Conservation (phyloP, 208 protist genomes). For the Acanthamoeba castellanii region DNA sequence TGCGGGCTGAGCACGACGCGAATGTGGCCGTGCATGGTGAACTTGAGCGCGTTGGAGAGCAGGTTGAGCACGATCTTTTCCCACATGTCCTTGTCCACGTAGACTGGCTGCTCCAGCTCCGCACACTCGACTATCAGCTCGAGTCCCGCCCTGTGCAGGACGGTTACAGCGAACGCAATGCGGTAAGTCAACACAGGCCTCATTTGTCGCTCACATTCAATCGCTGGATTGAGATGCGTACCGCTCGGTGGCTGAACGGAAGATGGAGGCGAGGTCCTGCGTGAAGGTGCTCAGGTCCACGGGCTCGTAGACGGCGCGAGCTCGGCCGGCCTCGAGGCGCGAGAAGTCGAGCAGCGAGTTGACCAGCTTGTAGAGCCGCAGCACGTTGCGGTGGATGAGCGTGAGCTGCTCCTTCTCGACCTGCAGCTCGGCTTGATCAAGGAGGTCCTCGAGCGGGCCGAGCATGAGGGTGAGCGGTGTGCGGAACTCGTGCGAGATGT, state of each 20-base stretch:
- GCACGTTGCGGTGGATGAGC: slow-evolving; percentile 47
- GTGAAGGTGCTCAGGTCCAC: slow-evolving; percentile 78
- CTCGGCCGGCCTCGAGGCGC: slow-evolving; percentile 79
- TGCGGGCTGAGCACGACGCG: neutral
- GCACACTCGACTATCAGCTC: slow-evolving; percentile 29
- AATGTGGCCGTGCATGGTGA: slow-evolving; percentile 77
- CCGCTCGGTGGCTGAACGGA: slow-evolving; percentile 61
- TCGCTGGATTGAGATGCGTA: neutral
- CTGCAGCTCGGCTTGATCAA: slow-evolving; percentile 44
- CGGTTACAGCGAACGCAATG: neutral
- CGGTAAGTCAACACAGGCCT: neutral
- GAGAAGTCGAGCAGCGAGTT: slow-evolving; percentile 79
- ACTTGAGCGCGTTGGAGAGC: slow-evolving; percentile 81
- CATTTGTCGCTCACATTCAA: neutral
- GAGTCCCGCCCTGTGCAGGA: neutral
- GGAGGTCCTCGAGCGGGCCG: slow-evolving; percentile 71
- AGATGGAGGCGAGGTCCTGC: slow-evolving; percentile 71
- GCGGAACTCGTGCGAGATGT: slow-evolving; percentile 80
- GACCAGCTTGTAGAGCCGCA: slow-evolving; percentile 76
- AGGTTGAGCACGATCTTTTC: slow-evolving; percentile 81
- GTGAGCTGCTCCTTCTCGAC: slow-evolving; percentile 59
- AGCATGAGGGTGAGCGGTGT: slow-evolving; percentile 80
- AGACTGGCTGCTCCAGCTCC: slow-evolving; percentile 38
- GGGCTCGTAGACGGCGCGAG: slow-evolving; percentile 77
- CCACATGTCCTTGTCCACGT: slow-evolving; percentile 79